Percentiles rank a stretch among this genome's conserved stretches.
Conservation (phyloP, 805 yeast genomes). For the Sugiyamaella qingdaonensis region DNA sequence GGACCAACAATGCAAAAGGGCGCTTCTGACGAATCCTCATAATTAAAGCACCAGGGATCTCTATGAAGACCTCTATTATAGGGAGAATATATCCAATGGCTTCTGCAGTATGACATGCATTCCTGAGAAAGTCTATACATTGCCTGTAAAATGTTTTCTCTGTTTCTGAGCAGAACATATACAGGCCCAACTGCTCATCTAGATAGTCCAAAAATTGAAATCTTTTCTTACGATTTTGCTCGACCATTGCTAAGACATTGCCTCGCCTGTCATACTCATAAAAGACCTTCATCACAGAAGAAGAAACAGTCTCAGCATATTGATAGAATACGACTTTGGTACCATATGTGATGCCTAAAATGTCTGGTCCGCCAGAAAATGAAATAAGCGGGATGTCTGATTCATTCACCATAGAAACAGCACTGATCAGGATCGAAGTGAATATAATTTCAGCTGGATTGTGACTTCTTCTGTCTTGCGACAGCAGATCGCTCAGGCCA, state of each 20-base stretch:
- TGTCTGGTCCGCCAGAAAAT: conserved; percentile 2
- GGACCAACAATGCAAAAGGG: conserved; percentile 9
- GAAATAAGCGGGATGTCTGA: conserved; percentile 1
- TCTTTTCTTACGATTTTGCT: neutral
- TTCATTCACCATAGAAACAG: conserved; percentile 4
- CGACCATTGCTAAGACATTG: neutral
- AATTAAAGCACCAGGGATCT: conserved; percentile 1
- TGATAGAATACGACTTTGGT: neutral
- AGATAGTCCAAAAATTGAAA: conserved; percentile 4
- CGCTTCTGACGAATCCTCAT: neutral
- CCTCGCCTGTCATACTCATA: neutral
- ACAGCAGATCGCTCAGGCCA: neutral
- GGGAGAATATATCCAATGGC: neutral
- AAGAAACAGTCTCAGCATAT: neutral
- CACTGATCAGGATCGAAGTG: neutral
- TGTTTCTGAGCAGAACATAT: neutral
- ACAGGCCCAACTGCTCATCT: neutral
- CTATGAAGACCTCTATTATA: neutral
- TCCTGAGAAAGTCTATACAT: conserved; percentile 1
- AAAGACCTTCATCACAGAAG: neutral
- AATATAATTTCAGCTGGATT: neutral
- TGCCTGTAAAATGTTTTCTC: neutral
- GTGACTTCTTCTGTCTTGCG: neutral
- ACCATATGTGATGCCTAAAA: conserved; percentile 1
- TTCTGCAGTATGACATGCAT: neutral